Base-by-base conservation (phyloP, 2,329 filamentous ascomycete genomes). In the Claviceps africana region DNA sequence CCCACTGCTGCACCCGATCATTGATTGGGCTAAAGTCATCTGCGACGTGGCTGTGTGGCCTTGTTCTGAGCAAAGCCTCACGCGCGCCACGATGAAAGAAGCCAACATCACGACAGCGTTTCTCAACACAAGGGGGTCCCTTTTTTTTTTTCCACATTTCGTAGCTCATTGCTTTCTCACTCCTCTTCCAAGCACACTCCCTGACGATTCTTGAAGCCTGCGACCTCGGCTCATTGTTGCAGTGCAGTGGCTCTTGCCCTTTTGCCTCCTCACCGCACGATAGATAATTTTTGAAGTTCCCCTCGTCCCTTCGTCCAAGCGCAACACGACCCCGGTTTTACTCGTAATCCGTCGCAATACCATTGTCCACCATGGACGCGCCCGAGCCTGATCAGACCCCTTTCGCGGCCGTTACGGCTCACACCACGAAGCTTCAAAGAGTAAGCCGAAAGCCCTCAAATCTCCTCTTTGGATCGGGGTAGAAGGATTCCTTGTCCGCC, bases 371-470 rank as follows among this genome's bases (percentile, higher is more conserved):
- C 51, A 95, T 95, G 90, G 88, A 96, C 74, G 82, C 82, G 62
- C 78, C 83, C 56, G 88, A 95, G 74, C 84, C 88, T 57, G 88
- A 95, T 48, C 81, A 86, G 73, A 95, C 88, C 70, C 88, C 90
- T 72, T 96, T 95, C 72, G 86, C 85, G 65, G 86, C 88, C 58
- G 88, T 96, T 65, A 86, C 82, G 61, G 82, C 86, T 65, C 91
- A 96, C 62, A 95, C 89, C 21, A 85, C 82, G 51, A 83, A 77
- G 65, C 71, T 86, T 60, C 78, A 82, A 70, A 78, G 83, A 70
- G 86, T 90, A 72, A 61, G 73, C 53, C n/a, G 31, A 45, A 46
- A 48, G 37, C 22, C 22, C n/a, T n/a, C 54, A 44, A 17, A 3
- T 28, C 47, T 8, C 21, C 40, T 10, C 31, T 22, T 11, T 2